Base-by-base conservation (phyloP, 495 filamentous ascomycete genomes). In the Neurospora sp. region DNA sequence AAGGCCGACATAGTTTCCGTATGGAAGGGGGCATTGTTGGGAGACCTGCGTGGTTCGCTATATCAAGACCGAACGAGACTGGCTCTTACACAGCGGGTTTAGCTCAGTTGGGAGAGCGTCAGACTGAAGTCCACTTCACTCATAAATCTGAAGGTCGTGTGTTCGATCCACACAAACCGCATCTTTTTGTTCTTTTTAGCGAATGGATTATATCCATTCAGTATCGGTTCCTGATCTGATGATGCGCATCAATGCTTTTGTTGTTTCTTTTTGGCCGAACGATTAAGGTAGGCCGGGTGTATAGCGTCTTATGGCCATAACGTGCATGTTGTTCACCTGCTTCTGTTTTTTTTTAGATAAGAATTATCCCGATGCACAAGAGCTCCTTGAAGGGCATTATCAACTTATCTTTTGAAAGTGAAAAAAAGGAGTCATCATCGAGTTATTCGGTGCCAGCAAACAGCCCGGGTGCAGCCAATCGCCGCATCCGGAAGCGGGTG, bases 21-120 rank as follows among this genome's bases (percentile, higher is more conserved):
- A 34, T 31, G 6, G 15, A 34, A 17, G 1, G 6, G 0, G 13
- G 54, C 5, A 31, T 31, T 62, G 13, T 3, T 62, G 11, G 21
- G 1, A 4, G 5, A 0, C n/a, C 4, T 0, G 0, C n/a, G n/a
- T 2, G 0, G n/a, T 24, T 13, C 10, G 10, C 11, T 28, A 59
- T 59, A 59, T 59, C 1, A 13, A 7, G 5, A 3, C 21, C 11
- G 1, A 31, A 28, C 0, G 0, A 28, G 0, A 5, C 10, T 0
- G 0, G 2, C 19, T 34, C 1, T 34, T 19, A 28, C 28, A 62
- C 15, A 34, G 54, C 54, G 54, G 54, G 54, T 62, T 62, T 62
- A 62, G 54, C 54, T 62, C 54, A 62, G 54, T 62, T 62, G 54
- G 54, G 54, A 62, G 54, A 62, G 54, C 54, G 54, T 62, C 54